Evolutionary conservation across 1,284 basidiomycete genomes (phyloP).

Genomic region (Naganishia sp.): DNA sequence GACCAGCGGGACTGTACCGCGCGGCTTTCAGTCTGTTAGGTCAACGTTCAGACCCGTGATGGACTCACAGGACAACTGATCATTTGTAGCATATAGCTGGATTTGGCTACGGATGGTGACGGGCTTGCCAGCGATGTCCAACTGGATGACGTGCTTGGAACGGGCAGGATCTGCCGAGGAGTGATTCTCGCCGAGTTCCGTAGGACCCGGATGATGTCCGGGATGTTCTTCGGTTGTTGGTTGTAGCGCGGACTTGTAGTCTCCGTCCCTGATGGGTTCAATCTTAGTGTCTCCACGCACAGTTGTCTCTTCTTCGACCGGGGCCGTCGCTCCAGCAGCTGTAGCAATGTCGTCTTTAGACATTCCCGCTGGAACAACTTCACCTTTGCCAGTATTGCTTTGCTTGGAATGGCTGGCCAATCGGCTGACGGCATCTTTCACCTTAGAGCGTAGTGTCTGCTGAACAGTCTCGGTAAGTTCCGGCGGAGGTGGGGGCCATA

Average conservation of each 20-base stretch:
- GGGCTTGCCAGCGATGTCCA: conserved; percentile 57
- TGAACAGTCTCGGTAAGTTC: conserved; percentile 68
- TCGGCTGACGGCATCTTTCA: conserved; percentile 63
- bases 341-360: conserved; percentile 30
- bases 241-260: conserved; percentile 37
- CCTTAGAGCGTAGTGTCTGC: conserved; percentile 62
- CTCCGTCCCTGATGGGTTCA: conserved; percentile 11
- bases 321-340: not conserved
- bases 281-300: conserved; percentile 32
- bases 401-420: conserved; percentile 32
- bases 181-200: conserved; percentile 17
- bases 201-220: conserved; percentile 32
- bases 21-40: too few species aligned
- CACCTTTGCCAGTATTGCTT: conserved; percentile 1
- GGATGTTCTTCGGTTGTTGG: conserved; percentile 36
- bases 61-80: conserved; percentile 73
- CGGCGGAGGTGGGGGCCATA: conserved; percentile 88
- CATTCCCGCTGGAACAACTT: not conserved
- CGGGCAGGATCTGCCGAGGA: conserved; percentile 34
- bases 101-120: conserved; percentile 68
- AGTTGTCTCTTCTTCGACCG: conserved; percentile 28
- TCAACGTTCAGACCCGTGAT: too few species aligned
- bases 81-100: conserved; percentile 87
- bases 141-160: conserved; percentile 34
- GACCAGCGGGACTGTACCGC: conserved; percentile 6